Evolutionary conservation across 2,329 filamentous ascomycete species (phyloP).

Genomic region (Fusarium pseudoanthophilum): DNA sequence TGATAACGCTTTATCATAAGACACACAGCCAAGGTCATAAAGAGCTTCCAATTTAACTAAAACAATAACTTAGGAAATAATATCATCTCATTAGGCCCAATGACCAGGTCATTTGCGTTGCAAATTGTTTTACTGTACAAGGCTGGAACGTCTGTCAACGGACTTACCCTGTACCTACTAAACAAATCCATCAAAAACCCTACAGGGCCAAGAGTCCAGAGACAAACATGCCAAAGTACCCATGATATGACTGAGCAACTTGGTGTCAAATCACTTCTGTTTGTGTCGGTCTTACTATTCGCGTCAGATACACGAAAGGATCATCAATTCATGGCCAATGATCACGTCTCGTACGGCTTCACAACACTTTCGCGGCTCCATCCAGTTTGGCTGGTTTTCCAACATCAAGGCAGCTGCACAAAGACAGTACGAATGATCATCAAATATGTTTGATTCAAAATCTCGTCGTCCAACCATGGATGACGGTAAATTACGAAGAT

Average conservation of each 20-base stretch:
- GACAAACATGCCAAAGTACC: not conserved
- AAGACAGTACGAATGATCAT: not conserved
- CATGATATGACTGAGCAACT: not conserved
- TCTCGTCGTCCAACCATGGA: conserved; percentile 28
- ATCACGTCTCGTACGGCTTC: accelerated
- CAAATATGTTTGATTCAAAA: conserved; percentile 34
- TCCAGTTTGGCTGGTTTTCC: not conserved
- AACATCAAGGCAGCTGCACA: not conserved
- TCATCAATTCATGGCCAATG: no score
- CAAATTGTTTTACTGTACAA: not conserved
- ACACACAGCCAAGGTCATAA: not conserved
- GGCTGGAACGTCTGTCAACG: not conserved
- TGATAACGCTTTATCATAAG: accelerated
- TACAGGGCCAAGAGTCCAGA: not conserved
- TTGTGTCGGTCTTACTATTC: accelerated
- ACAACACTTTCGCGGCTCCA: not conserved
- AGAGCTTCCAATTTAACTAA: not conserved
- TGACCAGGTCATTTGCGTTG: not conserved
- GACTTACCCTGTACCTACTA: not conserved
- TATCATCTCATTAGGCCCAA: accelerated
- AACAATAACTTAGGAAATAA: no score
- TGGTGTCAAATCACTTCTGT: not conserved
- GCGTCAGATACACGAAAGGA: not conserved
- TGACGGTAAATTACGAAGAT: conserved; percentile 33
- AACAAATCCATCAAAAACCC: not conserved